Evolutionary conservation across 2,329 filamentous ascomycete species (phyloP), one percentile per base, ranked within the genome.

Genomic region (Cordyceps cicadae): DNA sequence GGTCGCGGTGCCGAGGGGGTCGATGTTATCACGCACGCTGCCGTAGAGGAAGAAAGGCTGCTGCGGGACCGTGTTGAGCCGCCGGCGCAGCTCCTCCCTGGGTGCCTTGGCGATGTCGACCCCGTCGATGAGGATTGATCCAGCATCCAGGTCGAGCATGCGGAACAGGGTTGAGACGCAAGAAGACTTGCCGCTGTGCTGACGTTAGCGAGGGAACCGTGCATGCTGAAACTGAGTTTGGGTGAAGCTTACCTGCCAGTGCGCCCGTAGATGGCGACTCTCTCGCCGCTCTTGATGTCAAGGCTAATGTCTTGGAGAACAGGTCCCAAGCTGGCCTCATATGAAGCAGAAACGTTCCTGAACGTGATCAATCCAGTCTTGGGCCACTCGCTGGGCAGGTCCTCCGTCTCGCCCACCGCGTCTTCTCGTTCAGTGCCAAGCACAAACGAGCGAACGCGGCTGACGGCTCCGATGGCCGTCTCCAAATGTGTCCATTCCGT

Each of bases 31-130:
- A 0, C 79, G 75, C 3, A 85, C 69, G 0, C 70, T 78, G 2
- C 78, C 80, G 1, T 74, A 74, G 3, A 83, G 68, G 26, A 81
- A 75, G 62, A 82, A 76, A 0, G 79, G 73, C 52, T 83, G 80
- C 68, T 84, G 82, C 0, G 81, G 76, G 1, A 83, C 67, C 0
- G 74, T 74, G 43, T 77, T 76, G 8, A 83, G 67, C 1, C 67
- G 61, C 0, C 60, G 52, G 0, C 72, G 67, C 1, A 73, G 51
- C 14, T 63, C 60, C 6, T 67, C 62, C 3, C 68, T 65, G 0
- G 66, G 62, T 1, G 71, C 39, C 1, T 53, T 64, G 7, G 65
- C 62, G 11, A 71, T 66, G 49, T 80, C 74, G 1, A 80, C 60
- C 1, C 71, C 74, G 57, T 83, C 80, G 14, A 83, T 72, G 1